Percentiles rank a stretch among this genome's conserved stretches.
Conservation (phyloP, 2,329 filamentous ascomycete genomes). For the Dryadomyces quercivorus region DNA sequence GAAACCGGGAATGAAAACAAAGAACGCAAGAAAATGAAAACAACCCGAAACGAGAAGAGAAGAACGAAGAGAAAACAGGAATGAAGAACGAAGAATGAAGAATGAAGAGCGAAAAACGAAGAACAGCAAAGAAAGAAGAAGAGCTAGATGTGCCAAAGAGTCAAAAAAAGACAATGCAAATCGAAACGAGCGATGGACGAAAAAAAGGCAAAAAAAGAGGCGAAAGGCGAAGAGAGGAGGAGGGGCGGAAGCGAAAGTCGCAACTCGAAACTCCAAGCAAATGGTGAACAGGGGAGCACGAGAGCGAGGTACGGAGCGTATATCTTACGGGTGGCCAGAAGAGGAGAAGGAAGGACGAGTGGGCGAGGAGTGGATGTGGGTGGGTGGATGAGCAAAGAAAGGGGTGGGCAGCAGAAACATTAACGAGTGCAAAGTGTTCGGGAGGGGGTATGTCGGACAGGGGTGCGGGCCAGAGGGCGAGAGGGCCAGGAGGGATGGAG, state of each 20-base stretch:
- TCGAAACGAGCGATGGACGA: background rate
- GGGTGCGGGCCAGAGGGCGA: background rate
- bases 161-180: background rate
- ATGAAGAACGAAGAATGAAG: background rate
- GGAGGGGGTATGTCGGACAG: background rate
- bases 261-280: background rate
- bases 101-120: background rate
- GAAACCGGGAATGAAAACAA: background rate
- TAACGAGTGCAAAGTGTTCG: background rate
- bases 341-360: background rate
- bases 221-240: slow-evolving; percentile 3
- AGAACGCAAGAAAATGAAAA: no score
- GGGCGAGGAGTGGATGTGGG: background rate
- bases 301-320: background rate
- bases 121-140: background rate
- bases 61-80: background rate
- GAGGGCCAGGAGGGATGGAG: background rate
- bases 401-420: background rate
- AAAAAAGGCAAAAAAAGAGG: slow-evolving; percentile 3
- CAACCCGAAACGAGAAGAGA: background rate
- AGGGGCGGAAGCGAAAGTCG: background rate
- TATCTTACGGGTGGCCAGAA: background rate
- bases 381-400: background rate
- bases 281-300: background rate
- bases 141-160: no score